phyloP scores from a whole-genome alignment of 371 early-diverging fungal species.

The Globomyces sp. region DNA sequence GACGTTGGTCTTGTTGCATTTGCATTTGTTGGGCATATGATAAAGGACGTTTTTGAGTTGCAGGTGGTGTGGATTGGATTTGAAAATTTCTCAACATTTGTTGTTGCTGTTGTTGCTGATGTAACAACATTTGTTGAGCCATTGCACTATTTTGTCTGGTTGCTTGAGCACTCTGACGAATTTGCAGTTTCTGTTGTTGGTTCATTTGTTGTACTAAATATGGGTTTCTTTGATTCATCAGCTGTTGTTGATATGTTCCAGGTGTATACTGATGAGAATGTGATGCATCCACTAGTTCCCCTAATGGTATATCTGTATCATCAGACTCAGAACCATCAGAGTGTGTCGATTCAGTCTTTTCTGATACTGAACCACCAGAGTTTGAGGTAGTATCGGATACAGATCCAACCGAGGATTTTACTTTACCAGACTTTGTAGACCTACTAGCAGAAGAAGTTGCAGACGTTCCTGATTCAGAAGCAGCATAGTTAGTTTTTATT shows the following conservation, averaged over 20 bases:
- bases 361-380: neutral
- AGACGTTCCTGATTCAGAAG: neutral
- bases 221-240: constrained; percentile 6
- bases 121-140: no score
- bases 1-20: no score
- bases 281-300: neutral
- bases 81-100: no score
- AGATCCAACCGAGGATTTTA: no score
- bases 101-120: no score
- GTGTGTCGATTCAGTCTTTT: neutral
- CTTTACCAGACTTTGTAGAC: no score
- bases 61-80: no score
- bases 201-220: neutral
- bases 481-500: neutral
- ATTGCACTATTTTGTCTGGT: neutral
- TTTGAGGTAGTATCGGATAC: no score
- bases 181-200: neutral
- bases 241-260: neutral
- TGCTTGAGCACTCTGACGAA: neutral
- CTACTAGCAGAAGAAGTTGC: neutral
- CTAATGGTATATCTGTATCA: constrained; percentile 6
- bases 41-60: no score
- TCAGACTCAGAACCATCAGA: constrained; percentile 4
- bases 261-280: neutral
- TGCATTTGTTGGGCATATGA: no score